Percentiles rank a stretch among this genome's conserved stretches.
phyloP scores from a whole-genome alignment of 257 asterid species.

The Ligustrum vulgare region DNA sequence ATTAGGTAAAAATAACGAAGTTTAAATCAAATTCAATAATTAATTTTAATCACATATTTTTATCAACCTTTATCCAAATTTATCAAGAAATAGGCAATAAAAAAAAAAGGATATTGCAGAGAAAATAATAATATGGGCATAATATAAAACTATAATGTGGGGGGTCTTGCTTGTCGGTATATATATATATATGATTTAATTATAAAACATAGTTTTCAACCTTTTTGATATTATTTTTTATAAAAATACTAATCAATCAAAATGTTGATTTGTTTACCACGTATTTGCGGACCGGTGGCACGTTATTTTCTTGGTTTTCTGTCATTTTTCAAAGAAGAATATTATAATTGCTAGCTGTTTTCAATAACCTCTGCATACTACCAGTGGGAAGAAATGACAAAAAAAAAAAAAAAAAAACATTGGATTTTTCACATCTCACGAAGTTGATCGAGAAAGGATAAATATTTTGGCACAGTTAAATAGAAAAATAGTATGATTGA shows the following conservation, averaged over 20 bases:
- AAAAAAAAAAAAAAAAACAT: too few species aligned
- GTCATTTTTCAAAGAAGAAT: slow-evolving; percentile 1
- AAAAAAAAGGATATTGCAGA: too few species aligned
- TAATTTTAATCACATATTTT: too few species aligned
- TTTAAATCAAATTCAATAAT: too few species aligned
- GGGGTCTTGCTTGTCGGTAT: too few species aligned
- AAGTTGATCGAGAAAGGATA: background rate
- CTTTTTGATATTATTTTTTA: background rate
- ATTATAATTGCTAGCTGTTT: slow-evolving; percentile 8
- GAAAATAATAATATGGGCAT: background rate
- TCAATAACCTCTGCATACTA: background rate
- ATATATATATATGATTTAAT: background rate
- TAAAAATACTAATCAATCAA: background rate
- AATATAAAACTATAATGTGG: background rate
- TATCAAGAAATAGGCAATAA: too few species aligned
- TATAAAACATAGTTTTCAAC: background rate
- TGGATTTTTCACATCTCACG: background rate
- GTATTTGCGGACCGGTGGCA: background rate
- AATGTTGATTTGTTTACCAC: background rate
- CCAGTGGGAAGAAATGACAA: slow-evolving; percentile 1
- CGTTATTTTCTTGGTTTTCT: background rate
- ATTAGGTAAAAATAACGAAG: too few species aligned
- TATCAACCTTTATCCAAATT: too few species aligned
- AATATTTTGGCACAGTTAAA: background rate
- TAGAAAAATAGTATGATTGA: background rate